Evolutionary conservation across 1,284 basidiomycete species (phyloP).

Genomic region (Puccinia polysora): DNA sequence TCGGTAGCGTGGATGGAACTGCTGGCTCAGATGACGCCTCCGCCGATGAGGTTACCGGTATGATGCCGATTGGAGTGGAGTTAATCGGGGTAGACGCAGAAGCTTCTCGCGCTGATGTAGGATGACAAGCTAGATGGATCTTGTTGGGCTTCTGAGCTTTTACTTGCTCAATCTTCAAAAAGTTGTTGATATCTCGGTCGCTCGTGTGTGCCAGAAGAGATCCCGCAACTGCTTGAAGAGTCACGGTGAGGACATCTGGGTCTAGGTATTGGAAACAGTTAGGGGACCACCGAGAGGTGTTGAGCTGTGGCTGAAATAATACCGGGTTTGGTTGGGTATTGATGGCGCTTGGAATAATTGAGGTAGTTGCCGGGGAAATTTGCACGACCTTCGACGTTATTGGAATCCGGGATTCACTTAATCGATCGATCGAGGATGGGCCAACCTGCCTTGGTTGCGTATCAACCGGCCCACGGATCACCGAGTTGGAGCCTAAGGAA

Average conservation of each 20-base stretch:
- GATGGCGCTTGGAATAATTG: background rate
- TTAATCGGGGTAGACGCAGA: background rate
- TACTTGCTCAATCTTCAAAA: conserved; percentile 9
- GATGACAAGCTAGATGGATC: background rate
- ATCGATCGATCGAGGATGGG: background rate
- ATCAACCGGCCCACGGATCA: background rate
- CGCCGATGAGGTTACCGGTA: too few species aligned
- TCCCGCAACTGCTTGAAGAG: conserved; percentile 1
- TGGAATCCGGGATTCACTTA: background rate
- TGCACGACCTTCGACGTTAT: background rate
- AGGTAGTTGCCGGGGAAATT: background rate
- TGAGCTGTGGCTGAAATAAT: background rate
- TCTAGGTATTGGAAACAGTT: background rate
- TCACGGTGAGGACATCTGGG: background rate
- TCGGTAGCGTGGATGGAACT: background rate
- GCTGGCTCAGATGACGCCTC: background rate
- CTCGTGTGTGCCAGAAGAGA: conserved; percentile 1
- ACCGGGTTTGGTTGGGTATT: background rate
- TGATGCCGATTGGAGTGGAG: too few species aligned
- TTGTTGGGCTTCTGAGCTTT: background rate
- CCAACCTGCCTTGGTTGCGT: background rate
- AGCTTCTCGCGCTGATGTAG: background rate
- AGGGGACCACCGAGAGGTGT: conserved; percentile 3
- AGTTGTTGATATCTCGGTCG: conserved; percentile 7
- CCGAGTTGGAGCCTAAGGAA: background rate